These are phyloP conservation scores for Parathielavia appendiculata DNA, from an alignment of 495 filamentous ascomycete species.

Conservation along the genomic window DNA sequence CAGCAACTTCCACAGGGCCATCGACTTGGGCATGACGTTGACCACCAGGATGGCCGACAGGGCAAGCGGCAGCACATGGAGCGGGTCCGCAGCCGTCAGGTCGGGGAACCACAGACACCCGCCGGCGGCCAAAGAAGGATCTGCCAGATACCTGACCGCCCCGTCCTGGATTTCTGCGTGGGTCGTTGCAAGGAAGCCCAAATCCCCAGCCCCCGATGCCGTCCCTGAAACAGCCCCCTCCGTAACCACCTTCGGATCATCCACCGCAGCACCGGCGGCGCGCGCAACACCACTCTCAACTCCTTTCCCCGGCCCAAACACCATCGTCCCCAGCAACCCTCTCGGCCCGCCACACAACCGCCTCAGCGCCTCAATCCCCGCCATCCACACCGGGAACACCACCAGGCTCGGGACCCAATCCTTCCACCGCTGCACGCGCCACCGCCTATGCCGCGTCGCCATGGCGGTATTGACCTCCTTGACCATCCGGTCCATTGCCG, in stretches of 20 bases:
- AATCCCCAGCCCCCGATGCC: neutral
- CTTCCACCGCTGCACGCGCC: conserved; percentile 51
- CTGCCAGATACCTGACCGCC: neutral
- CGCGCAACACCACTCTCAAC: conserved; percentile 7
- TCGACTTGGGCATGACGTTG: conserved; percentile 36
- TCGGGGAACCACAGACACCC: conserved; percentile 80
- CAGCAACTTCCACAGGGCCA: conserved; percentile 10
- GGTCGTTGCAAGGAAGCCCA: neutral
- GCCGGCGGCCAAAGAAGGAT: conserved; percentile 49
- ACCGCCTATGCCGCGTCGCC: conserved; percentile 24
- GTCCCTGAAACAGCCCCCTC: neutral
- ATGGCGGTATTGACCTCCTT: too few species aligned
- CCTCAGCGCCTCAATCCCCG: conserved; percentile 62
- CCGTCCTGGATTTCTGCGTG: neutral
- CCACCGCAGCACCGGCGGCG: neutral
- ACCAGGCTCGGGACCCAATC: conserved; percentile 34
- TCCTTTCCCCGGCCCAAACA: conserved; percentile 21
- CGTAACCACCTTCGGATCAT: neutral
- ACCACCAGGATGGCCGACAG: conserved; percentile 48
- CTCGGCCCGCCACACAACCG: conserved; percentile 54
- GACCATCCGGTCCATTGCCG: neutral
- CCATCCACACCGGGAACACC: conserved; percentile 64
- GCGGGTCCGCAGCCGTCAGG: conserved; percentile 64
- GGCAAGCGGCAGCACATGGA: conserved; percentile 57
- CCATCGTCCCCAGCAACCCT: conserved; percentile 48